Base-by-base conservation (phyloP, 495 filamentous ascomycete genomes). In the Penicillium lagena region DNA sequence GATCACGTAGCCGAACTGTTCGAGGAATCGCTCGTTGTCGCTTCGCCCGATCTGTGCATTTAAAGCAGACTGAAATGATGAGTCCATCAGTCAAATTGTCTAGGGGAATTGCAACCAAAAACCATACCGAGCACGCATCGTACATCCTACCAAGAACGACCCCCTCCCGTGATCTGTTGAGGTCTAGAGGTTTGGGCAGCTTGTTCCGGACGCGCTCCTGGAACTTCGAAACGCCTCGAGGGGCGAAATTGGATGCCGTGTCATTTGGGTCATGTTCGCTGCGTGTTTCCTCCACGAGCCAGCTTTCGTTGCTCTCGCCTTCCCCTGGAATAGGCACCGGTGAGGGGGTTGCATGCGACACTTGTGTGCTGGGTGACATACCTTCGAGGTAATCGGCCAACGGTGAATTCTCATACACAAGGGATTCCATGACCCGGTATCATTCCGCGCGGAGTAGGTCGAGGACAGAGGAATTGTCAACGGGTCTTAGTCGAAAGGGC, bases 1-100 rank as follows among this genome's bases (percentile, higher is more conserved):
- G 47, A 98, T 91, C 29, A 90, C 85, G 60, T 97, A 97, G 17
- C 93, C 86, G 44, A 97, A 96, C 54, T 91, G 86, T 71, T 98
- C 93, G 38, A 98, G 76, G 55, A 98, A 98, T 36, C 81, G 78
- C 48, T 83, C 75, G 56, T 93, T 95, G 49, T 95, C 89, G 44
- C 81, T 82, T 51, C 83, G 77, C 32, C 87, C 85, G 49, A 96
- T 77, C 42, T 83, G 80, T 35, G 87, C 85, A 51, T 88, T 90
- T 38, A 80, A 46, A 4, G 68, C 67, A 10, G 67, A 65, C 64
- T 78, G 58, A 29, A 33, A 51, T 45, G 50, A 35, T 43, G 33
- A 44, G 46, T 17, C 22, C 22, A 22, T 22, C 22, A 22, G 22
- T 22, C 4, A 3, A 22, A 22, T 4, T 22, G 2, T 22, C 22